Base-by-base conservation (phyloP, 2,329 filamentous ascomycete genomes). In the Penicillium sp. region DNA sequence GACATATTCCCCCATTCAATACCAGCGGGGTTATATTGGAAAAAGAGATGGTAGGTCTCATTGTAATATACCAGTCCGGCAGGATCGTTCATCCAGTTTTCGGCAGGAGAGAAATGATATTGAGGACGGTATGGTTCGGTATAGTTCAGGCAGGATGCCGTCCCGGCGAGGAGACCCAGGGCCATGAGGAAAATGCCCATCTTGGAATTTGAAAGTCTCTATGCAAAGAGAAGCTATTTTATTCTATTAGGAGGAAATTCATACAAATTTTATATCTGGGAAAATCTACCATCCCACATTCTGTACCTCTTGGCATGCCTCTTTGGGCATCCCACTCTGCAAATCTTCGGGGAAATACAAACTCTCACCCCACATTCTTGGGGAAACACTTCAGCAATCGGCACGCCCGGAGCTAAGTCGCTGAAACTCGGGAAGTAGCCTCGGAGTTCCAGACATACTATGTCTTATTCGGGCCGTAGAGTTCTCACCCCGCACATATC, bases 11-110 rank as follows among this genome's bases (percentile, higher is more conserved):
- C 67, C 66, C 66, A 69, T 43, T 50, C 46, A 15, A 53, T 46
- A 1, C 56, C 58, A 23, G 37, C 62, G 8, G 68, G 65, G 37
- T 69, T 67, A 43, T 63, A 65, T 54, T 70, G 68, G 40, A 62
- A 68, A 51, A 59, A 69, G 12, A 69, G 27, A 54, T 66, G 67
- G 25, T 67, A 66, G 12, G 31, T 53, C 2, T 57, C 60, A 51
- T 61, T 50, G 43, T 50, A 23, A 48, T 67, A 65, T 27, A 68
- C 17, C 8, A 68, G 61, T 1, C 67, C 67, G 43, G 58, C 63
- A 33, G 68, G 68, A 46, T 69, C 68, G 35, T 60, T 52, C 41
- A 57, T 62, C 54, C 50, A 57, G n/a, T 56, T 50, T 25, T 54
- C 33, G 6, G 25, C 31, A 8, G 54, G 58, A 7, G 52, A 60